Evolutionary conservation across 768 basidiomycete species (phyloP).

Genomic region (Macrolepiota dolichaula): DNA sequence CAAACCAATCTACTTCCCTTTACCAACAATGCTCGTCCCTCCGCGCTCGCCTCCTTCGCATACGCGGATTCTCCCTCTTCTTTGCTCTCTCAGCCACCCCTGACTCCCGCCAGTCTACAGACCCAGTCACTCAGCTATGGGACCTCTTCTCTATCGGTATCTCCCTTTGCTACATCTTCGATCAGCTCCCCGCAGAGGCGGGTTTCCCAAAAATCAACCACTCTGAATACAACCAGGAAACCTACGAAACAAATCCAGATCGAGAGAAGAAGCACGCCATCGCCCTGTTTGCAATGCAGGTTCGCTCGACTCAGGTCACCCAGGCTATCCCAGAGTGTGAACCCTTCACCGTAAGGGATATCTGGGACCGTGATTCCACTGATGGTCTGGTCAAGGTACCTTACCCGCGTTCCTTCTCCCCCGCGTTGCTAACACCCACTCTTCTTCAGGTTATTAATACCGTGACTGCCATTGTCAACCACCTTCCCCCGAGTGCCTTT

Average conservation of each 20-base stretch:
- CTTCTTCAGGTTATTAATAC: constrained; percentile 75
- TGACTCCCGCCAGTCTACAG: constrained; percentile 73
- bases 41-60: constrained; percentile 71
- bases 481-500: constrained; percentile 68
- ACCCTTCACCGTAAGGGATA: constrained; percentile 87
- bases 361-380: constrained; percentile 87
- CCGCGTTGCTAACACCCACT: constrained; percentile 7
- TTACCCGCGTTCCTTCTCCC: constrained; percentile 7
- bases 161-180: constrained; percentile 94
- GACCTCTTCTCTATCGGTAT: constrained; percentile 91
- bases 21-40: constrained; percentile 89
- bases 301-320: constrained; percentile 59
- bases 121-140: constrained; percentile 94
- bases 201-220: constrained; percentile 57
- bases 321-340: constrained; percentile 68
- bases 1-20: constrained; percentile 83
- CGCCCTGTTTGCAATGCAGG: constrained; percentile 87
- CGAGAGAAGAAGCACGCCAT: constrained; percentile 88
- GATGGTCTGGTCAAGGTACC: constrained; percentile 93
- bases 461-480: constrained; percentile 80
- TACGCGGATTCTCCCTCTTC: constrained; percentile 69
- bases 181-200: constrained; percentile 71
- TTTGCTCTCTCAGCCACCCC: constrained; percentile 56
- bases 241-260: constrained; percentile 70
- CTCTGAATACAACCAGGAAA: constrained; percentile 63